Evolutionary conservation across 768 basidiomycete genomes (phyloP), one percentile per base, ranked within the genome.

Genomic region (Tricholoma sp.): DNA sequence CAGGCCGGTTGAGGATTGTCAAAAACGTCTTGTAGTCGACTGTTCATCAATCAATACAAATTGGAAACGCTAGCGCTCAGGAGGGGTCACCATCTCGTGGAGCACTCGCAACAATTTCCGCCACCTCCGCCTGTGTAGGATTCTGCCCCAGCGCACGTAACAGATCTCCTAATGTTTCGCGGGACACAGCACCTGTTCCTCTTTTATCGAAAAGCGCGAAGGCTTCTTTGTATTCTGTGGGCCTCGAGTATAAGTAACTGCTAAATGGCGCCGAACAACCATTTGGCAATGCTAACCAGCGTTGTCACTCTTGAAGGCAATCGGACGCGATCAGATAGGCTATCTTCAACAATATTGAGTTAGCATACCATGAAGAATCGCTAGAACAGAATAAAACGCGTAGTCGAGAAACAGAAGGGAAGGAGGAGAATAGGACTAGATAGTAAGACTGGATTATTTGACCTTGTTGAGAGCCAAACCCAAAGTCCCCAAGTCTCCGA

Each of bases 151-250:
- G 77, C 0, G 94, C 94, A 44, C 97, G 84, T 13, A 99, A 75
- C 9, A 99, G 82, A 70, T 98, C 96, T 8, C 97, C 97, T 1
- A 99, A 76, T 0, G 86, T 88, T 59, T 94, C 90, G 3, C 89
- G 77, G 0, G 94, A 89, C 31, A 99, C 91, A 12, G 89, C 81
- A 13, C 94, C 94, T 2, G 89, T 91, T 36, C 97, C 97, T 62
- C 86, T 86, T 77, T 98, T 98, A 76, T 99, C 97, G 71, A 98
- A 98, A 32, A 99, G 85, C 45, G 97, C 94, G 66, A 98, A 98
- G 1, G 95, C 95, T 72, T 98, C 94, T 67, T 93, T 92, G 79
- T 95, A 95, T 74, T 95, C 94, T 91, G 73, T n/a, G 42, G 50
- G 12, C 13, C 20, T 29, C 44, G 9, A 24, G 18, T 29, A 52